Percentiles rank a stretch among this genome's conserved stretches.
Conservation (phyloP, 148 eudicot genomes). For the Bassia scoparia region DNA sequence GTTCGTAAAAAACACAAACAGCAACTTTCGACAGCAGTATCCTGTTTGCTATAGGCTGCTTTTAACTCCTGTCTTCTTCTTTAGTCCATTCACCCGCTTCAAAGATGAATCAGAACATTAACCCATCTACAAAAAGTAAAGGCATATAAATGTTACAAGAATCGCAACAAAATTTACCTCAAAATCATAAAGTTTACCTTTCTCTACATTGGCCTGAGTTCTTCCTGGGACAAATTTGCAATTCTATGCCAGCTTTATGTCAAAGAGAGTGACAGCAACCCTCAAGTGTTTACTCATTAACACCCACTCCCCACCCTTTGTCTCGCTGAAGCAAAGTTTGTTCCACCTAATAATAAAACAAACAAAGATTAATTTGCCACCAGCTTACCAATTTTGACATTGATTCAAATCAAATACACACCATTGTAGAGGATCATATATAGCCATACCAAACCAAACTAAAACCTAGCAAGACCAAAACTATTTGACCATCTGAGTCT, state of each 20-base stretch:
- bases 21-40: no score
- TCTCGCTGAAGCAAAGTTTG: slow-evolving; percentile 71
- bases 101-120: slow-evolving; percentile 75
- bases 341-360: slow-evolving; percentile 54
- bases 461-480: not conserved
- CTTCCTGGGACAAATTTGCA: slow-evolving; percentile 83
- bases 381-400: not conserved
- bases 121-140: slow-evolving; percentile 60
- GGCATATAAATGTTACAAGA: slow-evolving; percentile 6
- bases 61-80: slow-evolving; percentile 72
- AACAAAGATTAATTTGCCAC: not conserved
- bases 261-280: slow-evolving; percentile 72
- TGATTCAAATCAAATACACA: not conserved
- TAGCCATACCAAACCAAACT: not conserved
- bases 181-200: slow-evolving; percentile 40
- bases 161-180: not conserved
- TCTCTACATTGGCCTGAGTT: slow-evolving; percentile 90
- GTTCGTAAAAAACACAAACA: no score
- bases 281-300: slow-evolving; percentile 65
- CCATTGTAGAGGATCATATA: slow-evolving; percentile 6
- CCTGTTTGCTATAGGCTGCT: slow-evolving; percentile 59
- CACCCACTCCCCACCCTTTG: slow-evolving; percentile 72
- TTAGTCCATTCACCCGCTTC: slow-evolving; percentile 57
- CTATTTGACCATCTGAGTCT: not conserved
- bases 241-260: slow-evolving; percentile 67